A percentile compares a stretch with the other conserved stretches of the same genome.
These are phyloP conservation scores for Fraxinus velutina DNA, from an alignment of 305 asterid genomes.

Conservation along the genomic window DNA sequence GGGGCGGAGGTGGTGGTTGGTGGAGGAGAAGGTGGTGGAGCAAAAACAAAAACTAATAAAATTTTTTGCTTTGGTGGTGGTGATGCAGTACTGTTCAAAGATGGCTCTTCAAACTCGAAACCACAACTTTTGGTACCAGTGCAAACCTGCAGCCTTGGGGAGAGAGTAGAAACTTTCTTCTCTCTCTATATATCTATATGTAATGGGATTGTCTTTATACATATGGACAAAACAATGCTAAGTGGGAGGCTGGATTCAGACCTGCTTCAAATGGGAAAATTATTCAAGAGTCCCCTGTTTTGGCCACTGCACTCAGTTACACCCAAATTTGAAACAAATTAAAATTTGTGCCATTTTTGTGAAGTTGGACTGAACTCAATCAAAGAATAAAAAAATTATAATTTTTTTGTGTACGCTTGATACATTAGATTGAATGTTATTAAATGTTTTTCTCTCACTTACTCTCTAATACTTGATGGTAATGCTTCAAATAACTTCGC, in stretches of 20 bases:
- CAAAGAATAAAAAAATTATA: background rate
- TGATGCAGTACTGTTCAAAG: background rate
- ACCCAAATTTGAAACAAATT: conserved; percentile 12
- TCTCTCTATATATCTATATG: conserved; percentile 2
- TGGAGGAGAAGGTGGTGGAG: background rate
- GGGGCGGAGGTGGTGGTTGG: conserved; percentile 6
- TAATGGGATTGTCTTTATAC: conserved; percentile 27
- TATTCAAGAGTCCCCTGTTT: conserved; percentile 32
- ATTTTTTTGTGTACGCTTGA: background rate
- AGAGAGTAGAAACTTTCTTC: conserved; percentile 32
- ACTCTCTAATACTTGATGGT: background rate
- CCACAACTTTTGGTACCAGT: conserved; percentile 47
- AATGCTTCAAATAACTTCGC: background rate
- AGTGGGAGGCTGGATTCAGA: conserved; percentile 39
- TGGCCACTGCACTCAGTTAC: conserved; percentile 8
- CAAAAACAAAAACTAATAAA: background rate
- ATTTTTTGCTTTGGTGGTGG: background rate
- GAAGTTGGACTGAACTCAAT: background rate
- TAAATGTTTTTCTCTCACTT: background rate
- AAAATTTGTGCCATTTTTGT: background rate
- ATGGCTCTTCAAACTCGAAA: conserved; percentile 24
- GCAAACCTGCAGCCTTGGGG: conserved; percentile 45
- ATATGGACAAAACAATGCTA: conserved; percentile 40
- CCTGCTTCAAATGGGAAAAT: conserved; percentile 30
- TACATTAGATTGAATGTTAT: background rate